Conservation (phyloP, 1,284 basidiomycete genomes). For the Tylopilus orsonianus region DNA sequence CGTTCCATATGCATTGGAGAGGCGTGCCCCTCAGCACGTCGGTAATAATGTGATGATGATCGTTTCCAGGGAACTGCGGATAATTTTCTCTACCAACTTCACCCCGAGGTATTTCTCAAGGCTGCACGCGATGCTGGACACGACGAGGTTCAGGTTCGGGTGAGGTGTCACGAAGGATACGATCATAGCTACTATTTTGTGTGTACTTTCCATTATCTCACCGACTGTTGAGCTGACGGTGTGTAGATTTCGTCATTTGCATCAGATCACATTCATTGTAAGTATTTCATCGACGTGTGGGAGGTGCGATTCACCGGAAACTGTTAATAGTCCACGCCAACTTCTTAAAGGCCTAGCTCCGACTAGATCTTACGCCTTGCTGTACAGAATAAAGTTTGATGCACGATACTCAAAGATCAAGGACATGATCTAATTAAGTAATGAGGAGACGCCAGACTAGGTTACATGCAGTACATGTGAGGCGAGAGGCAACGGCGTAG, state of each 20-base stretch:
- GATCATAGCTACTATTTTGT: constrained; percentile 95
- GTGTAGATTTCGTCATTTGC: constrained; percentile 79
- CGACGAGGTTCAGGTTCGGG: constrained; percentile 73
- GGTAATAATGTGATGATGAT: constrained; percentile 7
- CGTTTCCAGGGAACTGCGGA: constrained; percentile 75
- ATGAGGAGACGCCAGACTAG: background rate
- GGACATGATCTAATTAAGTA: constrained; percentile 1
- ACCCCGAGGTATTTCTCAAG: constrained; percentile 86
- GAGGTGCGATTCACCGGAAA: background rate
- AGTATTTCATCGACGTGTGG: constrained; percentile 28
- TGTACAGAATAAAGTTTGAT: constrained; percentile 9
- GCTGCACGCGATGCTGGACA: constrained; percentile 75
- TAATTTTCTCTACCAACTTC: constrained; percentile 87
- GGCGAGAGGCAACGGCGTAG: background rate
- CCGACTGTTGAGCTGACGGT: constrained; percentile 67
- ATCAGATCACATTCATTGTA: constrained; percentile 56
- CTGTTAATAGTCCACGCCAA: constrained; percentile 67
- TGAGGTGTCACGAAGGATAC: constrained; percentile 85
- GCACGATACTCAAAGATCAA: constrained; percentile 1
- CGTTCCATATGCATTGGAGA: background rate
- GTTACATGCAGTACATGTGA: constrained; percentile 5
- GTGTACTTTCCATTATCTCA: constrained; percentile 40
- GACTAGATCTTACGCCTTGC: background rate
- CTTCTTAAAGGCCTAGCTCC: constrained; percentile 63
- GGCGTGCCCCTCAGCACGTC: background rate